Percentiles rank a stretch among this genome's conserved stretches.
phyloP scores from a whole-genome alignment of 1,139 yeast genomes.

The Kluyveromyces marxianus region DNA sequence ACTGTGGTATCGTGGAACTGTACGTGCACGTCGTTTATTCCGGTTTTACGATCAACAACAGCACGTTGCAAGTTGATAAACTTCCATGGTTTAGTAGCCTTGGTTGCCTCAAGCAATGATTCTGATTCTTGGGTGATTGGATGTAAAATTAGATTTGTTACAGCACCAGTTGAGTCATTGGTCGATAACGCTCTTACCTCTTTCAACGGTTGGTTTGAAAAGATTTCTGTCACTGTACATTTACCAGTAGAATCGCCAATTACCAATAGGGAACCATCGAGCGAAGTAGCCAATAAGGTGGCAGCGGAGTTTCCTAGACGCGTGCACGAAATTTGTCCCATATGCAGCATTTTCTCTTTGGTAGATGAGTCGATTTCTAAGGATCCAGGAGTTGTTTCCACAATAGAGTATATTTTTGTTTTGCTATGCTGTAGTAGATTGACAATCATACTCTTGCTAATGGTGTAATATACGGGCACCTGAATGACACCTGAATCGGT shows the following conservation, averaged over 20 bases:
- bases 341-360: slow-evolving; percentile 17
- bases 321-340: slow-evolving; percentile 24
- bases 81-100: slow-evolving; percentile 20
- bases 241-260: slow-evolving; percentile 72
- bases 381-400: slow-evolving; percentile 11
- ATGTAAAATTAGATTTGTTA: slow-evolving; percentile 32
- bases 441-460: slow-evolving; percentile 16
- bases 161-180: slow-evolving; percentile 27
- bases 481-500: slow-evolving; percentile 45
- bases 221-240: slow-evolving; percentile 61
- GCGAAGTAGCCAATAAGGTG: slow-evolving; percentile 50
- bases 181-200: slow-evolving; percentile 47
- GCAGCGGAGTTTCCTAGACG: slow-evolving; percentile 30
- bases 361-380: slow-evolving; percentile 6
- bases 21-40: slow-evolving; percentile 47
- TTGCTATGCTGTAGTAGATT: slow-evolving; percentile 22
- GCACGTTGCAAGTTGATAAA: slow-evolving; percentile 56
- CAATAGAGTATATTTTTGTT: slow-evolving; percentile 20
- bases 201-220: slow-evolving; percentile 68
- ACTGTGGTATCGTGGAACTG: slow-evolving; percentile 29
- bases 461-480: slow-evolving; percentile 20
- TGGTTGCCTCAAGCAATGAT: slow-evolving; percentile 46
- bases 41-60: slow-evolving; percentile 37
- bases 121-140: slow-evolving; percentile 32
- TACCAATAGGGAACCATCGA: slow-evolving; percentile 68